Evolutionary conservation across 352 stramenopile genomes (phyloP), one percentile per base, ranked within the genome.

Genomic region (Globisporangium cystogenes): DNA sequence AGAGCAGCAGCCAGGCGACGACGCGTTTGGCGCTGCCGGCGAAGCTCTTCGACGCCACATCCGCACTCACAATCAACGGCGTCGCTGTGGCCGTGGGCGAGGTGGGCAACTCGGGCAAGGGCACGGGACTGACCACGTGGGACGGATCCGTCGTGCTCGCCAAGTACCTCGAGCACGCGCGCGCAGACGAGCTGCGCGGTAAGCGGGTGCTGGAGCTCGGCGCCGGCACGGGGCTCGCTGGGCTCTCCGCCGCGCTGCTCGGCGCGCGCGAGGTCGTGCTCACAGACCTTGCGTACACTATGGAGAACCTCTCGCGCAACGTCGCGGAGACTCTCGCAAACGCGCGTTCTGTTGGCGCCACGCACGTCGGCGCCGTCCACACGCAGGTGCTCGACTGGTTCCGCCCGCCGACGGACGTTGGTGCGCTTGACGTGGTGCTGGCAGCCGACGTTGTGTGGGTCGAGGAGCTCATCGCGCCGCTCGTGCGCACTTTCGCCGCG

Each of bases 401-500:
- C 53, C 42, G 70, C 14, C 74, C 79, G 15, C 67, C 61, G 4
- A 68, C 46, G 5, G 53, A 87, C n/a, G 51, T 90, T 15, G 76
- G 69, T 21, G 54, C 75, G 29, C 60, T 97, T 26, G 83, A 97
- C 53, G 57, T 95, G 20, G 67, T 97, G 27, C 47, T 97, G 24
- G 87, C 85, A 24, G 92, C 90, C 8, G 90, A 96, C 60, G 88
- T 97, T 46, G 87, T 97, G 36, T 97, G 90, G 88, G 70, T 96
- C 18, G 73, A 93, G 42, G 71, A 90, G 53, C 80, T 97, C 37
- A 92, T 97, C 27, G 56, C 67, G 3, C 84, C 90, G 29, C 80
- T 97, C 20, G 88, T 96, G 18, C 18, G 58, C 16, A 94, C 87
- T 0, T 76, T 97, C 36, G 67, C 75, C 18, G 51, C 44, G 7